Conservation (phyloP, 2,329 filamentous ascomycete genomes). For the Arthrobotrys megalospora region DNA sequence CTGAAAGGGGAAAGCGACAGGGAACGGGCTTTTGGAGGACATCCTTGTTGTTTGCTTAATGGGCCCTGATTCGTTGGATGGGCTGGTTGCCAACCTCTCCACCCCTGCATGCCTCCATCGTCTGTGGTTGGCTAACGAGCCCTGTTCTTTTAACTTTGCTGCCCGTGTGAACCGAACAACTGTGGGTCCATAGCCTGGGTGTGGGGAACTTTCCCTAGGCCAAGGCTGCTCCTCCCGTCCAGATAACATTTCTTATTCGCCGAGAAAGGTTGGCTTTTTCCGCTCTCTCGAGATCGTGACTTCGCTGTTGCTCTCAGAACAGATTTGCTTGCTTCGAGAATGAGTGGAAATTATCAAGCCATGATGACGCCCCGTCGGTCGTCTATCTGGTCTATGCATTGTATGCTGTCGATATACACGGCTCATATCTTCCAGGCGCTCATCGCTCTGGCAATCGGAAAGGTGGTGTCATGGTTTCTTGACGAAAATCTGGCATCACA, state of each 20-base stretch:
- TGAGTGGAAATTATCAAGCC: constrained; percentile 51
- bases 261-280: constrained; percentile 28
- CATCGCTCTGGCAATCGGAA: constrained; percentile 10
- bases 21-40: constrained; percentile 21
- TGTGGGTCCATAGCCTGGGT: constrained; percentile 30
- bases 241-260: constrained; percentile 52
- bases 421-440: constrained; percentile 47
- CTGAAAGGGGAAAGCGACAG: constrained; percentile 49
- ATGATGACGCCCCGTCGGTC: constrained; percentile 24
- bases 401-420: constrained; percentile 24
- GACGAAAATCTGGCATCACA: constrained; percentile 19
- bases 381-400: neutral
- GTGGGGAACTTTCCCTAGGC: constrained; percentile 42
- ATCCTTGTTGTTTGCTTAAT: constrained; percentile 24
- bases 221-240: constrained; percentile 43
- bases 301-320: neutral
- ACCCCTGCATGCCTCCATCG: constrained; percentile 21
- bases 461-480: constrained; percentile 42
- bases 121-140: constrained; percentile 49
- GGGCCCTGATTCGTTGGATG: constrained; percentile 39
- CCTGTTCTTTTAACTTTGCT: constrained; percentile 31
- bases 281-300: constrained; percentile 4
- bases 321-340: constrained; percentile 29
- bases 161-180: constrained; percentile 57
- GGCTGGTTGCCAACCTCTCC: constrained; percentile 16